phyloP scores from a whole-genome alignment of 176 grass and related monocot species.

The Canna indica region DNA sequence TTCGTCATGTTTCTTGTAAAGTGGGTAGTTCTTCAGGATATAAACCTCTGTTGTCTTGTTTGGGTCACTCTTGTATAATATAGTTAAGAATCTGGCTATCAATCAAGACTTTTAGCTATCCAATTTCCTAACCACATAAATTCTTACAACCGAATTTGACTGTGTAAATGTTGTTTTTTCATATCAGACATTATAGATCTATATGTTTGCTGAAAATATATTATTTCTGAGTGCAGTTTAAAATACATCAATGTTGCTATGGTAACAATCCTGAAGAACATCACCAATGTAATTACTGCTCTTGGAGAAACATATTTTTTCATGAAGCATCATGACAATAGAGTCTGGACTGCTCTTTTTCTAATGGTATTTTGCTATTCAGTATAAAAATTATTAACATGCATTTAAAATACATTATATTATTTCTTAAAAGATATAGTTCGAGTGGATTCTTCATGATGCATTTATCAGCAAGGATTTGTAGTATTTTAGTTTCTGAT shows the following conservation, averaged over 20 bases:
- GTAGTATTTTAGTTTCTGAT: conserved; percentile 1
- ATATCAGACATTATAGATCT: background rate
- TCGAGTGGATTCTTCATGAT: too few species aligned
- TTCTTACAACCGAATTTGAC: too few species aligned
- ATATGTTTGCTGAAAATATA: conserved; percentile 11
- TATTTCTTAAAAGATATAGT: too few species aligned
- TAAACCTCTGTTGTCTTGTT: too few species aligned
- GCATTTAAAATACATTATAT: too few species aligned
- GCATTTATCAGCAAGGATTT: background rate
- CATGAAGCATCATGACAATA: conserved; percentile 57
- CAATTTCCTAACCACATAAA: too few species aligned
- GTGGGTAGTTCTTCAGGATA: too few species aligned
- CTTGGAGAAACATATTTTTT: conserved; percentile 86
- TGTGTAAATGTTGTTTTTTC: too few species aligned
- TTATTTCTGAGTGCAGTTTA: conserved; percentile 48
- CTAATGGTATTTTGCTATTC: conserved; percentile 55
- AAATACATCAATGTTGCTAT: conserved; percentile 97
- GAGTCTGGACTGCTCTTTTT: conserved; percentile 75
- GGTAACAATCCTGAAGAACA: conserved; percentile 88
- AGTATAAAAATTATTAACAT: too few species aligned
- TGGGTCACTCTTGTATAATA: background rate
- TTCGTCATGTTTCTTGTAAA: too few species aligned
- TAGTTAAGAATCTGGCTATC: background rate
- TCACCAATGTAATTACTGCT: conserved; percentile 85
- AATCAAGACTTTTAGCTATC: background rate